Evolutionary conservation across 1,139 yeast species (phyloP), one percentile per base, ranked within the genome.

Genomic region (Sporopachydermia cereana): DNA sequence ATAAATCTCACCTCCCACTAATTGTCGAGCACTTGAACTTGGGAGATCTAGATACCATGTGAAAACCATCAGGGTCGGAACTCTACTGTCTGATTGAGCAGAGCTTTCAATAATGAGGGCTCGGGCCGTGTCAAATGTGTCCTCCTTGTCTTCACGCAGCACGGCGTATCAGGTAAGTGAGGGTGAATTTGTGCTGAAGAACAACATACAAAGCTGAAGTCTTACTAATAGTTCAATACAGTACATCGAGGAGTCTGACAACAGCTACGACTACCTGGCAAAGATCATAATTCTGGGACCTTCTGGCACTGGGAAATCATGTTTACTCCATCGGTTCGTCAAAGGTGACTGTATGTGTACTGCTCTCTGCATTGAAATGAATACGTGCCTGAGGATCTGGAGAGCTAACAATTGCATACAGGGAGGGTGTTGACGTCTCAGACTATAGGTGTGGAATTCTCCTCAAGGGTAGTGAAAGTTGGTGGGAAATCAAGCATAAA

Each of bases 361-460:
- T 31, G 18, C 23, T 18, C 30, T 14, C 12, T 20, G 20, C 24
- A 30, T n/a, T n/a, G n/a, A n/a, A n/a, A n/a, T n/a, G n/a, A n/a
- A n/a, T n/a, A n/a, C n/a, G n/a, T n/a, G n/a, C 12, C 7, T 7
- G 31, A 18, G 25, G 23, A 5, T 29, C n/a, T 17, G 14, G 3
- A 31, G 14, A 43, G 42, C 24, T 24, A 7, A 31, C 36, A 14
- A 42, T 36, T 3, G n/a, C 31, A 7, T 12, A n/a, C 45, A 54
- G 55, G 64, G 63, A 53, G 54, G 18, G 57, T 59, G 3, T 50
- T 65, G 27, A 57, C 59, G 3, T 62, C 69, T 7, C 72, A 71
- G 48, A 71, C 76, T 0, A 68, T 71, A 22, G 76, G 76, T 3
- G 76, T 71, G n/a, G 76, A 71, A 50, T 71, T 71, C 51, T 61